phyloP scores from a whole-genome alignment of 345 rosid genomes.

The Boechera stricta region DNA sequence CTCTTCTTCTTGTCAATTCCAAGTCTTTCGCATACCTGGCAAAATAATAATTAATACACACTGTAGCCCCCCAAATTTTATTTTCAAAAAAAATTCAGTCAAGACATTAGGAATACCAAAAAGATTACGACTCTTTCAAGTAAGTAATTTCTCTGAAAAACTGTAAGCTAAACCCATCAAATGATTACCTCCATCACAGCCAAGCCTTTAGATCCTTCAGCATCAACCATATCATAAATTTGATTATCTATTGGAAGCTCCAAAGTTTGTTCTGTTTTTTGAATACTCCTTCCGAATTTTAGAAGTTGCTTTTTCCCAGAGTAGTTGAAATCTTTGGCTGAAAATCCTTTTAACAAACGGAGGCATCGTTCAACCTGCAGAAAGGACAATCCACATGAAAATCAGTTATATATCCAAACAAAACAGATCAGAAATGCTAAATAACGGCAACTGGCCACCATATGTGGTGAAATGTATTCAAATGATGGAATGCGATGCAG shows the following conservation, averaged over 20 bases:
- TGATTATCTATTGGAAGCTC: conserved; percentile 88
- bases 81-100: background rate
- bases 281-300: conserved; percentile 75
- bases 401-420: conserved; percentile 5
- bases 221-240: conserved; percentile 85
- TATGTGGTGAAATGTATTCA: background rate
- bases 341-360: conserved; percentile 60
- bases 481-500: conserved; percentile 21
- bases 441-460: conserved; percentile 1
- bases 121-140: conserved; percentile 19
- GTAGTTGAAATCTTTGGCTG: conserved; percentile 51
- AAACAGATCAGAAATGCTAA: conserved; percentile 14
- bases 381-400: conserved; percentile 26
- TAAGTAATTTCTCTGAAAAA: conserved; percentile 8
- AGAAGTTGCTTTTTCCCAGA: conserved; percentile 50
- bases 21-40: conserved; percentile 80
- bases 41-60: conserved; percentile 29
- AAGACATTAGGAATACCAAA: conserved; percentile 10
- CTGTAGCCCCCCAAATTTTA: background rate
- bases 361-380: conserved; percentile 71
- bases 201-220: conserved; percentile 75
- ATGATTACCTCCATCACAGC: conserved; percentile 69
- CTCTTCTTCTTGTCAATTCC: conserved; percentile 83
- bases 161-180: conserved; percentile 22
- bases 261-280: conserved; percentile 65